Conservation (phyloP, 805 yeast species). For the Kregervanrija pseudodelftensis region DNA sequence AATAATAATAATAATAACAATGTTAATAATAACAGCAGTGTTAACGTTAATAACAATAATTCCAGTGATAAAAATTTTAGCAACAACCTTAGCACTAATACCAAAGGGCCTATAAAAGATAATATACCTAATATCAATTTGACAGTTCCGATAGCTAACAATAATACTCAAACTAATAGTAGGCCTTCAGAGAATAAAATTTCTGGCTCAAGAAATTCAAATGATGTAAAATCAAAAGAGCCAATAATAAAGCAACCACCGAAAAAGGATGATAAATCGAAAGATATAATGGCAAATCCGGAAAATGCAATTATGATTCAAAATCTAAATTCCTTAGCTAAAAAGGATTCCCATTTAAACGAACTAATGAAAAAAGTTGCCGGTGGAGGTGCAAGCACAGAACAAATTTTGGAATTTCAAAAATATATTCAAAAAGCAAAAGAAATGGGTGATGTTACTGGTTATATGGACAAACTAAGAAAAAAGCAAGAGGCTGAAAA, state of each 20-base stretch:
- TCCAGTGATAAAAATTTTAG: neutral
- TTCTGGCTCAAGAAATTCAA: neutral
- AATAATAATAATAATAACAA: neutral
- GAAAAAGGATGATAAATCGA: conserved; percentile 11
- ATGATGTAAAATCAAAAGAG: neutral
- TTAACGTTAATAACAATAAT: neutral
- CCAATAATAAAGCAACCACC: conserved; percentile 3
- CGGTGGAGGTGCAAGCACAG: conserved; percentile 64
- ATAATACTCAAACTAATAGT: no score
- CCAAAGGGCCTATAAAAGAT: neutral
- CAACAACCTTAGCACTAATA: neutral
- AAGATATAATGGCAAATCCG: conserved; percentile 34
- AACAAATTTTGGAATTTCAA: conserved; percentile 73
- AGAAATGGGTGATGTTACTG: conserved; percentile 49
- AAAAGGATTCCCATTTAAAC: conserved; percentile 59
- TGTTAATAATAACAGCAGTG: neutral
- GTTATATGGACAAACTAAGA: conserved; percentile 18
- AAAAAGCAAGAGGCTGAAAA: conserved; percentile 12
- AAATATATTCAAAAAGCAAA: conserved; percentile 73
- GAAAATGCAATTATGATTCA: conserved; percentile 79
- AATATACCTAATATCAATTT: no score
- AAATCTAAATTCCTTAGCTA: conserved; percentile 77
- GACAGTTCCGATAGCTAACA: no score
- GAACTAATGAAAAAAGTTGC: conserved; percentile 82
- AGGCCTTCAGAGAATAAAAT: no score